Evolutionary conservation across 129 eudicot species (phyloP), one percentile per base, ranked within the genome.

Genomic region (Flaveria trinervia): DNA sequence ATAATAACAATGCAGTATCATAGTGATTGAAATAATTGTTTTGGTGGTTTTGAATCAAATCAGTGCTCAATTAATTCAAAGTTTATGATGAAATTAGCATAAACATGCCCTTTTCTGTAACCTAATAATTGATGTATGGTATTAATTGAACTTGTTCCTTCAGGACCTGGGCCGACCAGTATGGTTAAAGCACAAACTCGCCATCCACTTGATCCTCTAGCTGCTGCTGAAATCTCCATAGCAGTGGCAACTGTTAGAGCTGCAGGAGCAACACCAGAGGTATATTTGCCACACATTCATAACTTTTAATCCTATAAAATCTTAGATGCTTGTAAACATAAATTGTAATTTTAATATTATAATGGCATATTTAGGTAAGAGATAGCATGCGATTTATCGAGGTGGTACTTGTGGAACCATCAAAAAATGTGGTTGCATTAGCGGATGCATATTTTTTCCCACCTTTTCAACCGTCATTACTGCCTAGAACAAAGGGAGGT

Each of bases 211-310:
- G 90, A 86, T 68, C 90, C 90, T 81, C 76, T 86, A 81, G 85
- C 90, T 23, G 81, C 90, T 65, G 90, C 90, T 57, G 90, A 86
- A 76, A 86, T 86, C 74, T 84, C 90, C 65, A 85, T 86, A 71
- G 90, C 88, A 5, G 88, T 86, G 57, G 90, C 88, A 75, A 86
- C 90, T 44, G 88, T 86, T 73, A 84, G 90, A 70, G 90, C 90
- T 49, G 90, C 90, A 16, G 90, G 90, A 77, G 77, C 83, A 74
- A 86, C 90, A 60, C 90, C 90, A 20, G 90, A 86, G 85, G 90
- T 86, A 76, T 23, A 20, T 67, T 77, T 57, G 22, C 3, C 51
- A 44, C 45, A 39, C 22, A 41, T 65, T 65, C 9, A 17, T 41
- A 61, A 49, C 61, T 77, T 46, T 36, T 16, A 18, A 26, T 33